Evolutionary conservation across 805 yeast species (phyloP), one percentile per base, ranked within the genome.

Genomic region (Candida incommunis): DNA sequence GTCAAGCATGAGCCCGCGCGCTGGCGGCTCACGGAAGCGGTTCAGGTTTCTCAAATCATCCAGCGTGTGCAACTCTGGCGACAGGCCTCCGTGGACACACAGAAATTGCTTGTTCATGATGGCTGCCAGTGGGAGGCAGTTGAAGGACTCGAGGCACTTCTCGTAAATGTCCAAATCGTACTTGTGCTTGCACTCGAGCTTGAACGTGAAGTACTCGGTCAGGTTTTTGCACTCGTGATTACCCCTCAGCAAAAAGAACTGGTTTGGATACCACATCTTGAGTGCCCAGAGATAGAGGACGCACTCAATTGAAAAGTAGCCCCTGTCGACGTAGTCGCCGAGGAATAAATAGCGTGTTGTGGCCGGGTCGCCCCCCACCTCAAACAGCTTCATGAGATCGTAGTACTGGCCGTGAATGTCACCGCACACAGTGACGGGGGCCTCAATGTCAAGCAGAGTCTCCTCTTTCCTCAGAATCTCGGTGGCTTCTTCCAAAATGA

Each of bases 281-380:
- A 87, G 64, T 3, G 94, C 64, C 69, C 84, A 87, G 45, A 90
- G 63, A 53, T 82, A 80, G 37, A 90, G 60, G 26, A 67, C 59
- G 46, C 67, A 63, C 50, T 90, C 98, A 49, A 86, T 75, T 13
- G 95, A 82, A 58, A 83, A 88, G 21, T 83, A 76, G 2, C 98
- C 98, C 51, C 98, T 71, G 64, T 90, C 98, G 20, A 90, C 96
- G 59, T 88, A 90, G 63, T 90, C 97, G 15, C 97, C 96, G 46
- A 88, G 64, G 56, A 90, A 88, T 45, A 88, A 66, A 60, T 85
- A 90, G 18, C 82, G 71, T 1, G 94, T 80, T n/a, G 58, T 63
- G 15, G 65, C 69, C 11, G 96, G 95, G 57, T 81, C 79, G 2
- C 97, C 97, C 34, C 96, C 95, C 16, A 87, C 90, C 59, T 90